Evolutionary conservation across 2,329 filamentous ascomycete species (phyloP).

Genomic region (Aureobasidium sp.): DNA sequence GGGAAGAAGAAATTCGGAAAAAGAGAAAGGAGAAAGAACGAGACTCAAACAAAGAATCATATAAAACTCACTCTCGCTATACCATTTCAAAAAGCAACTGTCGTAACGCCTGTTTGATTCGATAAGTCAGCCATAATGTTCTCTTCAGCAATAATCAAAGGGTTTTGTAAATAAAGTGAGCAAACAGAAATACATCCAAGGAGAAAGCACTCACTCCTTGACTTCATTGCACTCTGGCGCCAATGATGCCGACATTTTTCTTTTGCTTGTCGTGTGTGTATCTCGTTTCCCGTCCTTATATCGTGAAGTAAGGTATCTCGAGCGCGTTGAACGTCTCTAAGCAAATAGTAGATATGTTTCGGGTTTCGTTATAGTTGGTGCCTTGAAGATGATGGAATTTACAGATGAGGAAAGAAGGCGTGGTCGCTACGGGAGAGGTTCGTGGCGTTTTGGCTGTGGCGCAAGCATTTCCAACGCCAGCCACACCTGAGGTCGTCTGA

Average conservation of each 20-base stretch:
- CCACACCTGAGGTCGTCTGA: too few relatives aligned
- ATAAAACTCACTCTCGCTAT: slow-evolving; percentile 76
- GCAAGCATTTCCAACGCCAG: not conserved
- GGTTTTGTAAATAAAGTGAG: too few relatives aligned
- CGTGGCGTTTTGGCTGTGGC: not conserved
- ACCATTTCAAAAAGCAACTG: slow-evolving; percentile 97
- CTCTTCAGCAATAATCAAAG: too few relatives aligned
- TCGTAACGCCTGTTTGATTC: slow-evolving; percentile 70
- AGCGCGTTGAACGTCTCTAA: too few relatives aligned
- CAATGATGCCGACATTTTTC: slow-evolving; percentile 81
- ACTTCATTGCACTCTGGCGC: slow-evolving; percentile 91
- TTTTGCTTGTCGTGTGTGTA: not conserved
- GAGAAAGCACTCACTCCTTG: slow-evolving; percentile 65
- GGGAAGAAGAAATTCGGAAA: not conserved
- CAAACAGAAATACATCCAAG: too few relatives aligned
- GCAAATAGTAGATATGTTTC: too few relatives aligned
- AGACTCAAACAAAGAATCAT: not conserved
- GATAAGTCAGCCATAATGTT: not conserved
- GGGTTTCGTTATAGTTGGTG: not conserved
- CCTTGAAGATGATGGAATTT: not conserved
- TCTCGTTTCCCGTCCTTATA: not conserved
- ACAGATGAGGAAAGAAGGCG: not conserved
- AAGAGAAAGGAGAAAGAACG: not conserved
- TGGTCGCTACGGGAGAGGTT: not conserved
- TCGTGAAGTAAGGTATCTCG: too few relatives aligned